These are phyloP conservation scores for Pichia scutulata DNA, from an alignment of 805 yeast species.

Conservation along the genomic window DNA sequence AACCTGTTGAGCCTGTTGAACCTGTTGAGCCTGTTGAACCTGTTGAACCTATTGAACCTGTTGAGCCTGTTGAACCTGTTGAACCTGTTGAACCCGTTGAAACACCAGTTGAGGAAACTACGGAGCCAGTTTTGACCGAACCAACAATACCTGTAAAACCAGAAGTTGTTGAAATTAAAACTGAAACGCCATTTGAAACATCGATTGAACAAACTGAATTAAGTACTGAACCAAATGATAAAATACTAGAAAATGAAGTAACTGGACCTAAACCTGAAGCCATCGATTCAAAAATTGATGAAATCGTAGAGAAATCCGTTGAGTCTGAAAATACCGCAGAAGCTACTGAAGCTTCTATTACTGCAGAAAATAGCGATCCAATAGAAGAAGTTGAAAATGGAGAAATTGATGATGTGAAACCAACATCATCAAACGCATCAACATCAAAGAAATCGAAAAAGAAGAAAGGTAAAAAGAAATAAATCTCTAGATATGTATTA, in stretches of 20 bases:
- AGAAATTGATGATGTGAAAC: conserved; percentile 20
- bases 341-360: conserved; percentile 4
- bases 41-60: background rate
- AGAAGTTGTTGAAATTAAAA: background rate
- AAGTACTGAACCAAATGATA: background rate
- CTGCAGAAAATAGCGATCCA: conserved; percentile 19
- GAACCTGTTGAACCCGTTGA: background rate
- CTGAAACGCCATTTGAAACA: background rate
- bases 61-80: background rate
- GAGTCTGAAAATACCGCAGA: background rate
- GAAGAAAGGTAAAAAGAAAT: background rate
- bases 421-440: background rate
- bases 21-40: conserved; percentile 7
- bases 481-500: background rate
- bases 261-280: background rate
- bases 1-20: background rate
- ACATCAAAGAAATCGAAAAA: background rate
- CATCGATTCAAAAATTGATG: background rate
- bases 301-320: background rate
- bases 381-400: conserved; percentile 24
- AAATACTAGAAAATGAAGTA: background rate
- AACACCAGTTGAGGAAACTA: too few relatives aligned
- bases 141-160: background rate
- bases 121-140: too few relatives aligned
- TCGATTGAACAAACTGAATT: background rate